Conservation (phyloP, 2,329 filamentous ascomycete species). For the Fusarium proliferatum region DNA sequence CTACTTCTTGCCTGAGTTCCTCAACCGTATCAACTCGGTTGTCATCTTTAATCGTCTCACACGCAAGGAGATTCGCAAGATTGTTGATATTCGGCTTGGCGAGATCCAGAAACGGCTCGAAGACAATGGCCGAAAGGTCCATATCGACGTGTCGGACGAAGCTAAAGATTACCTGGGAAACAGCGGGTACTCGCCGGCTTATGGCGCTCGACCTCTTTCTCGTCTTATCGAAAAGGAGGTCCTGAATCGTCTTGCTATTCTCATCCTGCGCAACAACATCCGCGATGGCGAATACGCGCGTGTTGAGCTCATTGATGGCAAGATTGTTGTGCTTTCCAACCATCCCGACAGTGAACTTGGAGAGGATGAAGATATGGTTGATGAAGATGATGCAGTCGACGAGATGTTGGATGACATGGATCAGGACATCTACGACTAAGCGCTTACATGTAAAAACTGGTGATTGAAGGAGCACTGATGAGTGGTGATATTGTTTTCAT, state of each 20-base stretch:
- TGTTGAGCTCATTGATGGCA: constrained; percentile 82
- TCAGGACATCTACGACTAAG: constrained; percentile 63
- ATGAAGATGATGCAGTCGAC: constrained; percentile 77
- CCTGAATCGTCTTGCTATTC: constrained; percentile 89
- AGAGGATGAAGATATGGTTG: constrained; percentile 78
- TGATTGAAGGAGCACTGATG: constrained; percentile 4
- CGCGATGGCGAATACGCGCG: constrained; percentile 85
- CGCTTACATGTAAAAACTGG: neutral
- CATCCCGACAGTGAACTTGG: constrained; percentile 72
- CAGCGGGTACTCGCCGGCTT: constrained; percentile 93
- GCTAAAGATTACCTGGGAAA: constrained; percentile 94
- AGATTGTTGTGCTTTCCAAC: constrained; percentile 85
- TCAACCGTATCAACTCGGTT: constrained; percentile 95
- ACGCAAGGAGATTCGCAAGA: constrained; percentile 88
- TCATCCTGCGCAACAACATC: constrained; percentile 87
- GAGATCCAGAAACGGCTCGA: constrained; percentile 95
- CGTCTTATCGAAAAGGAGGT: constrained; percentile 97
- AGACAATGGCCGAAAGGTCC: constrained; percentile 85
- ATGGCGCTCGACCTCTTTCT: constrained; percentile 88
- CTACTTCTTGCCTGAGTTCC: constrained; percentile 98
- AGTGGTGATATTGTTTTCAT: constrained; percentile 6
- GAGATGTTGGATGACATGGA: constrained; percentile 74
- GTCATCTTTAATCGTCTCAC: constrained; percentile 99
- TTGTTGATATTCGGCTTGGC: constrained; percentile 87
- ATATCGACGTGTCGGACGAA: constrained; percentile 82